These are phyloP conservation scores for Exophiala phaeomuriformis DNA, from an alignment of 2,329 filamentous ascomycete species.

Conservation along the genomic window DNA sequence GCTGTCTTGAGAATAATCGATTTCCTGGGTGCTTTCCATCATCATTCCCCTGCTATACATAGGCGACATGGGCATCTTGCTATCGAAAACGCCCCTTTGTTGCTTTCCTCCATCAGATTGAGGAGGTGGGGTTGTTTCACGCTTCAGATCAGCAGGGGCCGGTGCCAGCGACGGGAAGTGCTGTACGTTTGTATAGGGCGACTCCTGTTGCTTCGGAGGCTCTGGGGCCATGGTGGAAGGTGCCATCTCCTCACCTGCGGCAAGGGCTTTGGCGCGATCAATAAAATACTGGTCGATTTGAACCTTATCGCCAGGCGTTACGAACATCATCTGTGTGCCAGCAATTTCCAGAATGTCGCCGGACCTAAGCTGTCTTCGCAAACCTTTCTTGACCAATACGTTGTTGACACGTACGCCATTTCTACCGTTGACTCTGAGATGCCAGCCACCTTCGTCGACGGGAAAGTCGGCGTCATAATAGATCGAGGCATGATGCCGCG, in stretches of 20 bases:
- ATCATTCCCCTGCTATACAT: slow-evolving; percentile 46
- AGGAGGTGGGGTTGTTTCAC: slow-evolving; percentile 32
- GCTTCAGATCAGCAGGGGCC: slow-evolving; percentile 39
- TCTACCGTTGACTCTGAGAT: slow-evolving; percentile 77
- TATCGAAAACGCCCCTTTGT: slow-evolving; percentile 29
- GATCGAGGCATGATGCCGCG: slow-evolving; percentile 67
- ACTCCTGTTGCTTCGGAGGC: slow-evolving; percentile 12
- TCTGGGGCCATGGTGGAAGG: slow-evolving; percentile 38
- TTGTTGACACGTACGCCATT: slow-evolving; percentile 87
- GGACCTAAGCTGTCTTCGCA: slow-evolving; percentile 62
- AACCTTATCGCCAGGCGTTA: slow-evolving; percentile 70
- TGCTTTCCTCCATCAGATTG: slow-evolving; percentile 25
- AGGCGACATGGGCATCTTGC: slow-evolving; percentile 41
- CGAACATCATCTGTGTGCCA: slow-evolving; percentile 97
- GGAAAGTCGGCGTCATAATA: slow-evolving; percentile 60
- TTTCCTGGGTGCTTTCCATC: slow-evolving; percentile 48
- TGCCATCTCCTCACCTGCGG: slow-evolving; percentile 34
- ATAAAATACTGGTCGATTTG: slow-evolving; percentile 63
- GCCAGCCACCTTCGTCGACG: slow-evolving; percentile 57
- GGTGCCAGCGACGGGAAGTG: slow-evolving; percentile 34
- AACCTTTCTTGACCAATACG: slow-evolving; percentile 56
- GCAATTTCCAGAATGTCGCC: slow-evolving; percentile 88
- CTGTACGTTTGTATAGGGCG: slow-evolving; percentile 1
- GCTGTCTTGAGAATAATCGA: slow-evolving; percentile 62
- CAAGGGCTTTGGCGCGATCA: slow-evolving; percentile 53